Evolutionary conservation across 441 rosid species (phyloP), one percentile per base, ranked within the genome.

Genomic region (Corymbia calophylla): DNA sequence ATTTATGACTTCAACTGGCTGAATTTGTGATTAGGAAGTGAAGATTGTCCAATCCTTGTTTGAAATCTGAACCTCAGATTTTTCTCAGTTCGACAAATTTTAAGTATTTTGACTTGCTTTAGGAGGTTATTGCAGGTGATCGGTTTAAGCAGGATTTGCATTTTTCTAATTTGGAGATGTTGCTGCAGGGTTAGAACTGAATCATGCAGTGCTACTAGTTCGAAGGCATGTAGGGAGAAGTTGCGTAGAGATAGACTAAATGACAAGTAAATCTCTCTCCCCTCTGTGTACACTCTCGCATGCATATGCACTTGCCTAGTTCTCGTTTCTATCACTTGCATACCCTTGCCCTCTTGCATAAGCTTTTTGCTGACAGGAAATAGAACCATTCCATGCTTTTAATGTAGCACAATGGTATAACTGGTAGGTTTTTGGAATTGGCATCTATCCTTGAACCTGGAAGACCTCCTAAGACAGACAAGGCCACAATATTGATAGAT

Each of bases 151-250:
- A 39, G 47, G 70, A 32, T 47, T 88, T 25, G 18, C 44, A 55
- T 48, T 9, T 54, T 68, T 47, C 66, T 62, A 35, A 51, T 54
- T 32, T 70, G 53, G n/a, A 31, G 73, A 32, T 49, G 11, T 64
- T 93, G 81, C 86, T 92, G 91, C 94, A 97, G 99, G 96, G 94
- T 91, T 89, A 95, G 98, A 93, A 82, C 96, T 91, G 98, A 98
- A 90, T 92, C 95, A n/a, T 94, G 94, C 88, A 91, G 93, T 92
- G 93, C 93, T 82, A 92, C 98, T 86, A 94, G 97, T 97, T 97
- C 99, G 12, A 98, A 98, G 91, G 99, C 99, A 39, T 98, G 99
- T 89, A 92, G 99, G 94, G 99, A 98, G 96, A 98, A 98, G 94
- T 91, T 93, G 95, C 98, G 99, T 47, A 95, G 99, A 89, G 99